These are phyloP conservation scores for Verticillium tricorpus DNA, from an alignment of 2,329 filamentous ascomycete genomes.

Conservation along the genomic window DNA sequence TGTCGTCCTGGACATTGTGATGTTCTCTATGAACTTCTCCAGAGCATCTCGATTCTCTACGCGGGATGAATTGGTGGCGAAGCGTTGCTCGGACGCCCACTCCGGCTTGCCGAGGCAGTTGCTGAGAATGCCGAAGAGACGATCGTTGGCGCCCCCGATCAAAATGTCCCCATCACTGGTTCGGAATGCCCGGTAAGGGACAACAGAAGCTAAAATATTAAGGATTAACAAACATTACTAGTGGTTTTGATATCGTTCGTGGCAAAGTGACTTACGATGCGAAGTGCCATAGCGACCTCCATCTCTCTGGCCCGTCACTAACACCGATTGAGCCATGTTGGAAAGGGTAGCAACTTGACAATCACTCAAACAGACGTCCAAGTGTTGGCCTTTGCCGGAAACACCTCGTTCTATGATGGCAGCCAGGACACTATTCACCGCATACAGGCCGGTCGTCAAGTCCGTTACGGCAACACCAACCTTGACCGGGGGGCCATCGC, in stretches of 20 bases:
- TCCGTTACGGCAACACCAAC: conserved; percentile 69
- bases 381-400: conserved; percentile 59
- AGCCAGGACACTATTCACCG: conserved; percentile 63
- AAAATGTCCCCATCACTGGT: conserved; percentile 66
- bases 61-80: conserved; percentile 55
- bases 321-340: conserved; percentile 61
- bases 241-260: conserved; percentile 1
- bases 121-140: conserved; percentile 62
- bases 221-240: neutral
- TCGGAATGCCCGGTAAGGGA: conserved; percentile 84
- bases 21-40: conserved; percentile 71
- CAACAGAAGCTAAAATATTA: conserved; percentile 70
- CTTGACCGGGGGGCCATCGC: conserved; percentile 63
- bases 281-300: neutral
- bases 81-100: conserved; percentile 57
- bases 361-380: conserved; percentile 63
- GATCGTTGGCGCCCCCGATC: conserved; percentile 67
- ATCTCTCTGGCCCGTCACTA: conserved; percentile 61
- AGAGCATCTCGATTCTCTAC: conserved; percentile 69
- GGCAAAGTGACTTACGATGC: conserved; percentile 1
- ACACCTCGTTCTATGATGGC: conserved; percentile 53
- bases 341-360: conserved; percentile 65
- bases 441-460: conserved; percentile 65
- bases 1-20: conserved; percentile 74
- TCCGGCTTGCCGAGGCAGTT: conserved; percentile 52